These are phyloP conservation scores for Amanita exitialis DNA, from an alignment of 768 basidiomycete species.

Conservation along the genomic window DNA sequence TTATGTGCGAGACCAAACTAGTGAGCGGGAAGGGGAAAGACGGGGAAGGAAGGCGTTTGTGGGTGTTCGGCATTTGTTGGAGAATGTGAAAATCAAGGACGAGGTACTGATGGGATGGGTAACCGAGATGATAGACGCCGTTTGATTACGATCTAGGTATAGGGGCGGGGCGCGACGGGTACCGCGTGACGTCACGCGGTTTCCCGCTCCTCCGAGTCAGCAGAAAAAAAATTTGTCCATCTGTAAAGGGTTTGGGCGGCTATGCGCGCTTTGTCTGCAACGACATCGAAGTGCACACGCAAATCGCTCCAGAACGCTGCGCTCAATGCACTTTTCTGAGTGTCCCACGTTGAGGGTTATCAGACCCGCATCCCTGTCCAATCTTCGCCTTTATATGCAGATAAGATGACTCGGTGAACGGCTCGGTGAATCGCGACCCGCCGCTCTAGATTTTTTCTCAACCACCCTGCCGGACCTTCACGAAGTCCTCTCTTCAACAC, in stretches of 20 bases:
- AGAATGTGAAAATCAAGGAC: conserved; percentile 56
- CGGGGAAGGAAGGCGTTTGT: conserved; percentile 66
- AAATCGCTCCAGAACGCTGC: background rate
- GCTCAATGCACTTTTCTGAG: background rate
- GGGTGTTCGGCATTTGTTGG: conserved; percentile 46
- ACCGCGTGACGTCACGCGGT: conserved; percentile 22
- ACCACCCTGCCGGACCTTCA: conserved; percentile 14
- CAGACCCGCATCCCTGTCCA: background rate
- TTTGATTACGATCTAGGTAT: background rate
- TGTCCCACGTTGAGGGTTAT: background rate
- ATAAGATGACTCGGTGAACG: conserved; percentile 47
- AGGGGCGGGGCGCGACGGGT: background rate
- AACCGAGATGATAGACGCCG: conserved; percentile 28
- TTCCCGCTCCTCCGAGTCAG: conserved; percentile 28
- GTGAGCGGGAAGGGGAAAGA: conserved; percentile 59
- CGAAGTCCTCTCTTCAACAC: conserved; percentile 9
- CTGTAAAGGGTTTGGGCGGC: conserved; percentile 12
- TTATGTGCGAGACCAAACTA: conserved; percentile 37
- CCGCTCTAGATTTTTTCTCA: conserved; percentile 15
- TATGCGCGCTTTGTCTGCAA: conserved; percentile 9
- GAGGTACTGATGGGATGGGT: conserved; percentile 37
- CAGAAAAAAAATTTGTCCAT: conserved; percentile 35
- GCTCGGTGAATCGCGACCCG: conserved; percentile 27
- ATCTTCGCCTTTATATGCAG: conserved; percentile 14
- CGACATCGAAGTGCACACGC: background rate